Evolutionary conservation across 768 basidiomycete genomes (phyloP).

Genomic region (Dacryopinax primogenitus): DNA sequence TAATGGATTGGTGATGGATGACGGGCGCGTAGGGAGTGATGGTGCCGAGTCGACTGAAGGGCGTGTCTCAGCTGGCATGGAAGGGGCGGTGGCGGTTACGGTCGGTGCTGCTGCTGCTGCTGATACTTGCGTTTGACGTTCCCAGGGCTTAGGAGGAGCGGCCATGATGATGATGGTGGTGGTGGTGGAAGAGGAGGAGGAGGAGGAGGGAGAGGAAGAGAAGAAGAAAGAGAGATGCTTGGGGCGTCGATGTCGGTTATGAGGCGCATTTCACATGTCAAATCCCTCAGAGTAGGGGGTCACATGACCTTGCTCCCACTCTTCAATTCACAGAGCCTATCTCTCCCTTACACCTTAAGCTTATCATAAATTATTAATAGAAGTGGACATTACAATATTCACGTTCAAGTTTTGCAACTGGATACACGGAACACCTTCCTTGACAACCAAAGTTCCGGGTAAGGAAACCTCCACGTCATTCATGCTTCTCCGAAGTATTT

Average conservation of each 20-base stretch:
- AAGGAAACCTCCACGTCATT: no score
- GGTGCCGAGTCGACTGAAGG: slow-evolving; percentile 18
- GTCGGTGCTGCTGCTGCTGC: slow-evolving; percentile 22
- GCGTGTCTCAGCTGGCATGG: slow-evolving; percentile 22
- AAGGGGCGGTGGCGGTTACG: slow-evolving; percentile 20
- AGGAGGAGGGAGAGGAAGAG: not conserved
- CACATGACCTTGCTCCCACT: not conserved
- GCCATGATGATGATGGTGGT: slow-evolving; percentile 37
- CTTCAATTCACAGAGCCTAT: not conserved
- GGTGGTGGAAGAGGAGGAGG: not conserved
- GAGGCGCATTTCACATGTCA: not conserved
- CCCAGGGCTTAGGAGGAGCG: slow-evolving; percentile 87
- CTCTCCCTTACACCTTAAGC: no score
- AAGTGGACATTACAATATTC: no score
- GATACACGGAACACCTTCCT: no score
- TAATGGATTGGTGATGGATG: slow-evolving; percentile 31
- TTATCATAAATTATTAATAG: no score
- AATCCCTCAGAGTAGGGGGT: no score
- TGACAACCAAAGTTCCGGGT: not conserved
- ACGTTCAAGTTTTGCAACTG: no score
- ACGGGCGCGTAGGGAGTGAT: slow-evolving; percentile 33
- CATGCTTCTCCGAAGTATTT: no score
- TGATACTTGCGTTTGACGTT: slow-evolving; percentile 31
- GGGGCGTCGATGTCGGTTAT: not conserved
- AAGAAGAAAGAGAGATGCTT: not conserved